Evolutionary conservation across 768 basidiomycete species (phyloP).

Genomic region (Phanerochaete carnosa): DNA sequence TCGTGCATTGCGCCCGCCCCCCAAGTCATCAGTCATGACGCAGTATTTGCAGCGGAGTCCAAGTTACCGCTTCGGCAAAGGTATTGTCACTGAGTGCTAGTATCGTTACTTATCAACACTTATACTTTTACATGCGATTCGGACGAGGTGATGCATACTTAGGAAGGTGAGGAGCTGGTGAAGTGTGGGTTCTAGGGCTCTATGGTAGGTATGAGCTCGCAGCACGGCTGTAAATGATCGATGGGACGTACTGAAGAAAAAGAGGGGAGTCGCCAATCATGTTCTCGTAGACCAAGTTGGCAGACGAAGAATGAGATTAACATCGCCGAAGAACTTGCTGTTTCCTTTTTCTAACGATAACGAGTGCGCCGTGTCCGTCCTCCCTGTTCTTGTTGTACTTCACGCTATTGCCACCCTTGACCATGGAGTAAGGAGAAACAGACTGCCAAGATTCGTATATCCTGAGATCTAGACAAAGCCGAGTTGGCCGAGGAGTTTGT

Average conservation of each 20-base stretch:
- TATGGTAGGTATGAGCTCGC: slow-evolving; percentile 23
- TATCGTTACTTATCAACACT: slow-evolving; percentile 35
- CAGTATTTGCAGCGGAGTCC: slow-evolving; percentile 85
- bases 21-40: slow-evolving; percentile 83
- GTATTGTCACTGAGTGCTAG: slow-evolving; percentile 83
- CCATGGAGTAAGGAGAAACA: too few species aligned
- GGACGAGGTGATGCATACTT: slow-evolving; percentile 39
- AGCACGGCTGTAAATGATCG: not conserved
- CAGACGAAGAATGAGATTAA: slow-evolving; percentile 30
- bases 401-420: slow-evolving; percentile 46
- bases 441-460: too few species aligned
- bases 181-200: slow-evolving; percentile 73
- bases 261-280: slow-evolving; percentile 50
- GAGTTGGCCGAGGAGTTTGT: too few species aligned
- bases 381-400: slow-evolving; percentile 43
- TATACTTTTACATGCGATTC: not conserved
- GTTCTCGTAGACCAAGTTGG: slow-evolving; percentile 63
- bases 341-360: slow-evolving; percentile 68
- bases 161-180: slow-evolving; percentile 71
- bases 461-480: too few species aligned
- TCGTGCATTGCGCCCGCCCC: slow-evolving; percentile 85
- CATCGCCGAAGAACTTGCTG: slow-evolving; percentile 91
- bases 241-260: slow-evolving; percentile 56
- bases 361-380: slow-evolving; percentile 63
- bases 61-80: slow-evolving; percentile 78